Base-by-base conservation (phyloP, 257 asterid genomes). In the Fraxinus excelsior region DNA sequence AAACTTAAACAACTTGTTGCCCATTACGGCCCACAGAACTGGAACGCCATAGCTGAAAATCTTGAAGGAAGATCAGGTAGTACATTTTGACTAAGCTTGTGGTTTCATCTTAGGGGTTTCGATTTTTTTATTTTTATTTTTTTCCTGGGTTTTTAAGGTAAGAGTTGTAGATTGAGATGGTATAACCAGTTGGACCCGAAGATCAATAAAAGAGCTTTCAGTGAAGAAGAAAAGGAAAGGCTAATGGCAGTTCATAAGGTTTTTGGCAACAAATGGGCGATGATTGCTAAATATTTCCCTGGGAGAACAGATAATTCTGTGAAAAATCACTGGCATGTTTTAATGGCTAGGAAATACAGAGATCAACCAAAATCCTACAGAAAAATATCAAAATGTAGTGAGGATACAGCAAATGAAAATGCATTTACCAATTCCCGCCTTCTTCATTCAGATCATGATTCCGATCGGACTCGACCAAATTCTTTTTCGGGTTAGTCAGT, bases 111-210 rank as follows among this genome's bases (percentile, higher is more conserved):
- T 32, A 10, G 3, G 16, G 51, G 51, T 3, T 34, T 13, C 51
- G 4, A 38, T 9, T 42, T 42, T n/a, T n/a, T n/a, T n/a, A n/a
- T n/a, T n/a, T n/a, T n/a, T n/a, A n/a, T n/a, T 42, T 40, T 42
- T 40, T 60, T 7, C 40, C 44, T 26, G 69, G 21, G 35, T 19
- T 72, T 66, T 76, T 35, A 64, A 88, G 92, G 92, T 3, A 88
- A 88, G 71, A 88, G 92, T 56, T 88, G 92, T 65, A 86, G 92
- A 58, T 69, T 88, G 84, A 86, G 92, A 82, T 88, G 92, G 92
- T 84, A 83, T 7, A 88, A 88, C 67, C 92, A 86, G 38, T 79
- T 88, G 14, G 92, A 88, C 80, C 92, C 92, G 4, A 86, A 84
- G 70, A 86, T 86, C 32, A 85, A 84, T 68, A 82, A 83, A 72